A percentile compares a stretch with the other conserved stretches of the same genome.
Conservation (phyloP, 306 rosid species). For the Vachellia collinsii region DNA sequence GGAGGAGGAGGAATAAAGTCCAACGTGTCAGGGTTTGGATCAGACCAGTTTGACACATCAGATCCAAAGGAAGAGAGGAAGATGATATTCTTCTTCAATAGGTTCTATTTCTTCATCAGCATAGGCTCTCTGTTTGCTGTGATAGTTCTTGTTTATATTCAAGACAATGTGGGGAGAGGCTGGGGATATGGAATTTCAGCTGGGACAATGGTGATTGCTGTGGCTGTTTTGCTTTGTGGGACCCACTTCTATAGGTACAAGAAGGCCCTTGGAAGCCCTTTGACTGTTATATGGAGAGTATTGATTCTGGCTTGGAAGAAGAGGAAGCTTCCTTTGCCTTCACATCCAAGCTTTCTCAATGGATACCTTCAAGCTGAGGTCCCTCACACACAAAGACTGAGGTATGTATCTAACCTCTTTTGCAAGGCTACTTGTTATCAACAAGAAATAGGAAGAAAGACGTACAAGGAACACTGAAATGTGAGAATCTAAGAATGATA, state of each 20-base stretch:
- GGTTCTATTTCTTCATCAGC: slow-evolving; percentile 85
- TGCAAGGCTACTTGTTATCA: neutral
- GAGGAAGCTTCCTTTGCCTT: slow-evolving; percentile 53
- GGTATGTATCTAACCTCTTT: slow-evolving; percentile 40
- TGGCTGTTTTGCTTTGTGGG: slow-evolving; percentile 61
- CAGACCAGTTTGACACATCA: slow-evolving; percentile 66
- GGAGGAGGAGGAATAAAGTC: slow-evolving; percentile 97
- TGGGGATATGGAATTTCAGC: slow-evolving; percentile 94
- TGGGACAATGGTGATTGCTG: slow-evolving; percentile 65
- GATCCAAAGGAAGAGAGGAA: slow-evolving; percentile 83
- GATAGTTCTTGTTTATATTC: slow-evolving; percentile 78
- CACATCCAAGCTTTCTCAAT: slow-evolving; percentile 66
- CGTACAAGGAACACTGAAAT: no score
- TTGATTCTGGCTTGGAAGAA: slow-evolving; percentile 88
- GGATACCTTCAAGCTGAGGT: slow-evolving; percentile 64
- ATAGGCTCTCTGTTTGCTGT: slow-evolving; percentile 84
- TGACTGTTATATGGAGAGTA: slow-evolving; percentile 82
- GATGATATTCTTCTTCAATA: slow-evolving; percentile 94
- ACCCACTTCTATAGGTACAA: slow-evolving; percentile 68
- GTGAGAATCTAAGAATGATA: no score
- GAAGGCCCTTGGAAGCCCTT: slow-evolving; percentile 87
- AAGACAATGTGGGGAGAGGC: slow-evolving; percentile 84
- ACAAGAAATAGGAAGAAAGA: neutral
- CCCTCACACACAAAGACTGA: slow-evolving; percentile 64
- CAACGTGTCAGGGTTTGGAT: slow-evolving; percentile 88